Evolutionary conservation across 208 protist genomes (phyloP).

Genomic region (Crithidia expoeki): DNA sequence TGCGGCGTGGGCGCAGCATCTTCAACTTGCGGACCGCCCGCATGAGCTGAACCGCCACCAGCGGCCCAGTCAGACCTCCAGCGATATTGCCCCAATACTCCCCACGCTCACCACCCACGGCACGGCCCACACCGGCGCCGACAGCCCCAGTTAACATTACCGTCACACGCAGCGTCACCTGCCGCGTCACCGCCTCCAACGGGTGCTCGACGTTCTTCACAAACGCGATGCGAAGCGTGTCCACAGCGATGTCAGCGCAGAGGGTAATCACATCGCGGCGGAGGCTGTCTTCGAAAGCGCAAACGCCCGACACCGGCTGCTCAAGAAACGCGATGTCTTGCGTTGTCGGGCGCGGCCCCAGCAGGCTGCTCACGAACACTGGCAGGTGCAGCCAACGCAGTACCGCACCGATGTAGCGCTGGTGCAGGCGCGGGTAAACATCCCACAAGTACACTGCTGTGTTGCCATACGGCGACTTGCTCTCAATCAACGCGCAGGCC

Average conservation of each 20-base stretch:
- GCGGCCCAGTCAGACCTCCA: slow-evolving; percentile 41
- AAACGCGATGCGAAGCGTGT: slow-evolving; percentile 44
- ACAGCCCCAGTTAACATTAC: slow-evolving; percentile 38
- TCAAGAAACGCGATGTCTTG: slow-evolving; percentile 51
- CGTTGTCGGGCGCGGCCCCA: slow-evolving; percentile 42
- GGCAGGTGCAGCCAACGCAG: slow-evolving; percentile 57
- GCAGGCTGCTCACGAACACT: slow-evolving; percentile 51
- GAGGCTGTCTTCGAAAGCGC: slow-evolving; percentile 62
- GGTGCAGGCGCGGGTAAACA: slow-evolving; percentile 69
- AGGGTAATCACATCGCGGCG: slow-evolving; percentile 60
- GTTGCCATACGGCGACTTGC: slow-evolving; percentile 43
- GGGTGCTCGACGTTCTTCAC: slow-evolving; percentile 25
- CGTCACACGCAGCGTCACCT: slow-evolving; percentile 43
- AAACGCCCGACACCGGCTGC: slow-evolving; percentile 33
- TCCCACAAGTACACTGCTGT: slow-evolving; percentile 80
- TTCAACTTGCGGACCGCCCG: slow-evolving; percentile 18
- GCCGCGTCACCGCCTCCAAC: slow-evolving; percentile 22
- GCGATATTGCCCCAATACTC: slow-evolving; percentile 83
- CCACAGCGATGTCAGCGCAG: slow-evolving; percentile 62
- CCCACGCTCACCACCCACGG: slow-evolving; percentile 48
- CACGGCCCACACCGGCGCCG: slow-evolving; percentile 59
- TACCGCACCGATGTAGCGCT: slow-evolving; percentile 62
- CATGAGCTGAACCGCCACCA: slow-evolving; percentile 30
- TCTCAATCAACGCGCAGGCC: slow-evolving; percentile 49
- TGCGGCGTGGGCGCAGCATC: slow-evolving; percentile 22